phyloP scores from a whole-genome alignment of 805 yeast genomes.

The Grigorovia transvaalensis region DNA sequence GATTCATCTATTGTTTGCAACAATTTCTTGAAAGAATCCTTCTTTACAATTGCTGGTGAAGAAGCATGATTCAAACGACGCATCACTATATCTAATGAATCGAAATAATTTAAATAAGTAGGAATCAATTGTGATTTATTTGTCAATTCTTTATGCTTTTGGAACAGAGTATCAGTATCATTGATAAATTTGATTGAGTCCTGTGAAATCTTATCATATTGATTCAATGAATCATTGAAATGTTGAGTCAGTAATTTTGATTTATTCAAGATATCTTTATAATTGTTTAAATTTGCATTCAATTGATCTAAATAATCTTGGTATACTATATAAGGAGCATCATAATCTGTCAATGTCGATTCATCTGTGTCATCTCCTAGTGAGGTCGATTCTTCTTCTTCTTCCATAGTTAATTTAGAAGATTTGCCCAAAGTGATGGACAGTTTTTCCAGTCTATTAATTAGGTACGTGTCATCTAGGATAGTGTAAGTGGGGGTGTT shows the following conservation, averaged over 20 bases:
- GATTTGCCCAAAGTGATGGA: conserved; percentile 6
- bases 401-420: not conserved
- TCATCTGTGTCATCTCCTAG: not conserved
- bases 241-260: conserved; percentile 27
- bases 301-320: conserved; percentile 14
- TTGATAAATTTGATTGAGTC: conserved; percentile 31
- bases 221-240: conserved; percentile 22
- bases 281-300: conserved; percentile 29
- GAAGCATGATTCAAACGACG: conserved; percentile 61
- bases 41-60: conserved; percentile 48
- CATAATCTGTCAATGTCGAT: not conserved
- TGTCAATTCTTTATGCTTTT: conserved; percentile 38
- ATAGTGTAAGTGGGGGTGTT: conserved; percentile 13
- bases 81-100: conserved; percentile 59
- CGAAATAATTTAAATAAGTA: conserved; percentile 52
- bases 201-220: conserved; percentile 25
- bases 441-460: conserved; percentile 15
- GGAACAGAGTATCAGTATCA: conserved; percentile 37
- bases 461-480: conserved; percentile 19
- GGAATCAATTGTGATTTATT: conserved; percentile 48
- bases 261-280: conserved; percentile 33
- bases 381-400: not conserved
- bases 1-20: conserved; percentile 57
- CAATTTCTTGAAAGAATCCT: conserved; percentile 43
- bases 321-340: conserved; percentile 12